These are phyloP conservation scores for Monosporozyma solicola DNA, from an alignment of 805 yeast species.

Conservation along the genomic window DNA sequence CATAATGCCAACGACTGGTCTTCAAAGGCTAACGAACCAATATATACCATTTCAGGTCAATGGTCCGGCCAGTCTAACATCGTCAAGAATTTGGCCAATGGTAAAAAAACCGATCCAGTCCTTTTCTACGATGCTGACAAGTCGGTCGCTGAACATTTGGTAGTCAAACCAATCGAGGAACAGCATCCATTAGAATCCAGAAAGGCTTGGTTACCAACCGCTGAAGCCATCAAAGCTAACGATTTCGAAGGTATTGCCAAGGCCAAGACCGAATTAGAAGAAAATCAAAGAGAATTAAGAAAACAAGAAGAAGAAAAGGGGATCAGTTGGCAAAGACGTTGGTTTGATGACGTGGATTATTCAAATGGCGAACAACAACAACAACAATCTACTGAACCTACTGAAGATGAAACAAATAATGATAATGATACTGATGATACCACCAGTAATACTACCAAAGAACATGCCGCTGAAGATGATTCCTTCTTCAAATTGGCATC, in stretches of 20 bases:
- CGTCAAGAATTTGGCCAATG: constrained; percentile 37
- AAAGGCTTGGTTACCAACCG: constrained; percentile 87
- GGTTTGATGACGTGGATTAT: constrained; percentile 57
- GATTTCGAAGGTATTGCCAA: constrained; percentile 68
- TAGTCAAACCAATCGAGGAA: constrained; percentile 72
- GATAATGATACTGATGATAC: constrained; percentile 14
- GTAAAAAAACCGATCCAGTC: constrained; percentile 8
- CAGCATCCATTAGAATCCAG: constrained; percentile 81
- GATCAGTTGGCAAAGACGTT: constrained; percentile 66
- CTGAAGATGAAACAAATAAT: constrained; percentile 5
- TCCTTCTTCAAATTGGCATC: constrained; percentile 37
- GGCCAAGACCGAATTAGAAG: constrained; percentile 76
- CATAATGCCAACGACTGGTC: constrained; percentile 42
- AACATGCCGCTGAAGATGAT: constrained; percentile 27
- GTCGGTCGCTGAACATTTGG: constrained; percentile 45
- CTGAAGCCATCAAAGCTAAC: constrained; percentile 72
- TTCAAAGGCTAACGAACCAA: constrained; percentile 47
- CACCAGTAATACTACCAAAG: background rate
- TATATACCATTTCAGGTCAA: constrained; percentile 81
- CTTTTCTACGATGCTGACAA: constrained; percentile 59
- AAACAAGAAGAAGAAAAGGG: constrained; percentile 63
- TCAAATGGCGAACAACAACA: constrained; percentile 16
- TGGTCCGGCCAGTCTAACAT: constrained; percentile 82
- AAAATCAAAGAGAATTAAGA: constrained; percentile 77
- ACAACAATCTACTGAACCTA: constrained; percentile 9